Evolutionary conservation across 257 asterid genomes (phyloP), one percentile per base, ranked within the genome.

Genomic region (Fraxinus quadrangulata): DNA sequence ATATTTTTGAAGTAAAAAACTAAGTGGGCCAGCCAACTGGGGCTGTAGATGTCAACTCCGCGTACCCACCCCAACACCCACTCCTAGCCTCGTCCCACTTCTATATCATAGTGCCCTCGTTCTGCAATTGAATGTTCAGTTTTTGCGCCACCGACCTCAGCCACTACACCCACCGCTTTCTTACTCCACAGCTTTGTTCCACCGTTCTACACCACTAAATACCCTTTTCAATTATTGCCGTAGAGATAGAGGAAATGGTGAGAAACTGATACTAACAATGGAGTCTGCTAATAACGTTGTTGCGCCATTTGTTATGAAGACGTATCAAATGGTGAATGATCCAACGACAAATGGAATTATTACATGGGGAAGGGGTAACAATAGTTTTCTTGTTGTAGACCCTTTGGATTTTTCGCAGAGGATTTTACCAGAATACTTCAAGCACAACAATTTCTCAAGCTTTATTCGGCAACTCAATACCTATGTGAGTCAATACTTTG

Each of bases 391-490:
- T 16, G 96, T 94, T 23, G 3, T 76, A 59, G 96, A 94, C 71
- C 96, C 97, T 30, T 71, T 92, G 75, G 96, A 86, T 73, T 94
- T 94, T 72, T 89, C 96, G 42, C 88, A 84, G 75, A 73, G 83
- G 83, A 88, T 94, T 78, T 77, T 94, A 78, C 97, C 97, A 34
- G 86, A 80, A 0, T 92, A 86, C 70, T 94, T 94, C 79, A 94
- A 94, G 87, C 98, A 94, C 84, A 91, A 88, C 74, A 94, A 94
- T 84, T 94, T 94, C 92, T 94, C 97, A 61, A 92, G 98, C 86
- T 94, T 94, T 66, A 91, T 94, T 67, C 97, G 98, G 28, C 98
- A 94, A 84, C 95, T 94, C 82, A 94, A 94, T 71, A 92, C 98
- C 47, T 92, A 94, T 75, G 98, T 94, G 67, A 88, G 98, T 88